Conservation (phyloP, 148 eudicot genomes). For the Cornus suecica region DNA sequence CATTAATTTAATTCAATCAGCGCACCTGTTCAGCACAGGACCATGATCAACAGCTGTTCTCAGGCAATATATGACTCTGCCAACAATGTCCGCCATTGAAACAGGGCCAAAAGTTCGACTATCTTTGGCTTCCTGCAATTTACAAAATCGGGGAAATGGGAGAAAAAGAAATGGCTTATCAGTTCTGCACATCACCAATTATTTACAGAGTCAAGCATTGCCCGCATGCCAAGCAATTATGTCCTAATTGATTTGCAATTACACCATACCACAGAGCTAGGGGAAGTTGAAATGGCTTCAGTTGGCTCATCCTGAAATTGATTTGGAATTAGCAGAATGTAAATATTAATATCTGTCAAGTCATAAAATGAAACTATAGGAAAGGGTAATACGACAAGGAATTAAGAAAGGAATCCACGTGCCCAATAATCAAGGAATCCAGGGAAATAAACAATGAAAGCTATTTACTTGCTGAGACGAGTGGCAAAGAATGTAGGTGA, state of each 20-base stretch:
- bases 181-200: not conserved
- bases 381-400: too few species aligned
- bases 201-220: not conserved
- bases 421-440: too few species aligned
- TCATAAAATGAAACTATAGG: too few species aligned
- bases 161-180: not conserved
- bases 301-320: too few species aligned
- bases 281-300: not conserved
- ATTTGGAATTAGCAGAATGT: too few species aligned
- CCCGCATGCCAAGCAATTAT: not conserved
- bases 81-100: slow-evolving; percentile 65
- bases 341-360: too few species aligned
- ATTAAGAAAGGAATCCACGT: too few species aligned
- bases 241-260: not conserved
- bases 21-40: slow-evolving; percentile 84
- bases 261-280: not conserved
- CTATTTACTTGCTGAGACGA: too few species aligned
- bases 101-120: slow-evolving; percentile 86
- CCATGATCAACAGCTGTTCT: slow-evolving; percentile 88
- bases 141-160: not conserved
- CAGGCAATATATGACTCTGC: slow-evolving; percentile 82
- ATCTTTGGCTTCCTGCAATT: slow-evolving; percentile 80
- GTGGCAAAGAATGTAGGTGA: too few species aligned
- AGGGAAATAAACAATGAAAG: too few species aligned
- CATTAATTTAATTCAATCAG: not conserved